Evolutionary conservation across 768 basidiomycete species (phyloP), one percentile per base, ranked within the genome.

Genomic region (Dentipellis fragilis): DNA sequence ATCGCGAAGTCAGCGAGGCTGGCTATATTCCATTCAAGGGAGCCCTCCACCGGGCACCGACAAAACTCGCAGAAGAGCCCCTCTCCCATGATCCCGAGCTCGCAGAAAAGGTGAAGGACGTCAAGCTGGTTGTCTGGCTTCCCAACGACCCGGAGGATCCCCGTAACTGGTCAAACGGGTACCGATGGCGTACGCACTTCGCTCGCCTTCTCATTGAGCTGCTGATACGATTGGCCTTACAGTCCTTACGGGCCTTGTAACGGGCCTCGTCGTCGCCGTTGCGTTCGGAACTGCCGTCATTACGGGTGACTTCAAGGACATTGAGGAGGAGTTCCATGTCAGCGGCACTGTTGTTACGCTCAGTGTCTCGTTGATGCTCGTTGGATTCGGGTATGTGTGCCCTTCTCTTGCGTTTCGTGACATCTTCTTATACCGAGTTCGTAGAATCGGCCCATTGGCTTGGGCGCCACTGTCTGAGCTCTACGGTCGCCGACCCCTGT

Each of bases 111-210:
- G 60, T 69, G 48, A 63, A 60, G 52, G 60, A 68, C 42, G 59
- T 69, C 59, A 64, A 70, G 55, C 61, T 74, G 52, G 72, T 75
- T 34, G 69, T 67, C 22, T 74, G 67, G 67, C 64, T 62, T 52
- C 67, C 65, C 11, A 62, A 68, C 56, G 74, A 74, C 53, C 68
- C 71, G 3, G 69, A 72, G 55, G 72, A 75, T 65, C 74, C 73
- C 14, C 65, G 70, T 38, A 73, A 72, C 45, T 72, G 67, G 67
- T 65, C 67, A 16, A 54, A 57, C 23, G 21, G 58, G 45, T 68
- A 67, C 60, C 65, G 66, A 49, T 70, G 68, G 72, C 70, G 69
- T 68, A 63, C 54, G 66, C 17, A 50, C 23, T 59, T 9, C 11
- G 51, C 22, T 19, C 12, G 7, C 19, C 39, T 35, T 50, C 29